Conservation (phyloP, 2,329 filamentous ascomycete genomes). For the Beauveria sp. region DNA sequence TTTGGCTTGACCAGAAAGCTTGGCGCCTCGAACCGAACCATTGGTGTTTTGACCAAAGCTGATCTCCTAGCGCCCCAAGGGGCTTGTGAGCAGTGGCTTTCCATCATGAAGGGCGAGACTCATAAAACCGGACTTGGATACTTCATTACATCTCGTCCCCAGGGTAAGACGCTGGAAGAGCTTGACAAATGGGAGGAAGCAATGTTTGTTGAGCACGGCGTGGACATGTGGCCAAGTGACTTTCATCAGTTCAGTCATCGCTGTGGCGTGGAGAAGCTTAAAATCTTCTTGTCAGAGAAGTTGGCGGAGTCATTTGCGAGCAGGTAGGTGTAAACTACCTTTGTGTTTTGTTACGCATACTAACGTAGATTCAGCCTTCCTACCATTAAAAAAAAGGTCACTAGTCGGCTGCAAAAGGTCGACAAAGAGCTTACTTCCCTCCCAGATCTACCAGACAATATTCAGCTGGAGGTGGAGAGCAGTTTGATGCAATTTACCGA, state of each 20-base stretch:
- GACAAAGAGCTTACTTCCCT: slow-evolving; percentile 47
- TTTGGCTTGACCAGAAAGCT: slow-evolving; percentile 54
- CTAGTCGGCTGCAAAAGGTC: slow-evolving; percentile 42
- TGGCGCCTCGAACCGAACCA: slow-evolving; percentile 50
- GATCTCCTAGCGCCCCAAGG: slow-evolving; percentile 56
- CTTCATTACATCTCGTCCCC: slow-evolving; percentile 66
- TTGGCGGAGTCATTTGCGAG: slow-evolving; percentile 47
- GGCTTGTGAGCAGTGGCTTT: slow-evolving; percentile 47
- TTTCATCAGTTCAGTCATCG: slow-evolving; percentile 41
- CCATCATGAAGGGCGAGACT: slow-evolving; percentile 53
- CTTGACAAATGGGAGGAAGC: slow-evolving; percentile 43
- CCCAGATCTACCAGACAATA: slow-evolving; percentile 60
- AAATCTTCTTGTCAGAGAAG: slow-evolving; percentile 43
- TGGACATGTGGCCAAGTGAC: slow-evolving; percentile 38
- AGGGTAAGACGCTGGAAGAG: slow-evolving; percentile 45
- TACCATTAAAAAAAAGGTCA: slow-evolving; percentile 45
- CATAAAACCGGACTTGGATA: slow-evolving; percentile 67
- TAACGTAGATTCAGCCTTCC: slow-evolving; percentile 34
- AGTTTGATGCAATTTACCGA: slow-evolving; percentile 51
- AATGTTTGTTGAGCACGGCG: slow-evolving; percentile 37
- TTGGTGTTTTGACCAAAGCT: slow-evolving; percentile 79
- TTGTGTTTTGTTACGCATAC: not conserved
- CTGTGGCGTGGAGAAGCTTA: slow-evolving; percentile 47
- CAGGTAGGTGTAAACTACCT: slow-evolving; percentile 27
- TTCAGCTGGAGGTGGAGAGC: slow-evolving; percentile 56